These are phyloP conservation scores for Schoenoplectus triqueter DNA, from an alignment of 202 grass and related monocot species.

Conservation along the genomic window DNA sequence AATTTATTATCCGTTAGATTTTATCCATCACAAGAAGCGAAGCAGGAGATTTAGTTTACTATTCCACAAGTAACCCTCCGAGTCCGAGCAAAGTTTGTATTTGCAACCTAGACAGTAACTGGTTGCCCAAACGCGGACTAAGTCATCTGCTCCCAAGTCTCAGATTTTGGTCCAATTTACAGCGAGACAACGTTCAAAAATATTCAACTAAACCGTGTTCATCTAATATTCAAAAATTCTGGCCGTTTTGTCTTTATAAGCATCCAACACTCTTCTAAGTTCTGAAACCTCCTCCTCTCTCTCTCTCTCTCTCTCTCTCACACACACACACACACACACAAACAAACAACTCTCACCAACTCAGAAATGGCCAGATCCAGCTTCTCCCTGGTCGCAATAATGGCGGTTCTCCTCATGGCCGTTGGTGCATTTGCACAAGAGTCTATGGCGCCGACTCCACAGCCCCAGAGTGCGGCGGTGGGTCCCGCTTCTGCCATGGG, in stretches of 20 bases:
- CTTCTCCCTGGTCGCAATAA: conserved; percentile 41
- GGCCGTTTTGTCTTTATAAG: conserved; percentile 35
- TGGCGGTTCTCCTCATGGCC: conserved; percentile 31
- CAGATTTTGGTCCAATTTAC: neutral
- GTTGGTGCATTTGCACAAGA: conserved; percentile 48
- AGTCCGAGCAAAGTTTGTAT: conserved; percentile 6
- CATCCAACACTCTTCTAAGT: too few species aligned
- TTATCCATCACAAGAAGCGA: neutral
- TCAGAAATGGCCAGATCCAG: conserved; percentile 33
- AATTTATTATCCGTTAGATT: neutral
- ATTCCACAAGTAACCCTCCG: neutral
- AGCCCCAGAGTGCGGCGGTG: conserved; percentile 41
- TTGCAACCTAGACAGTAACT: conserved; percentile 26
- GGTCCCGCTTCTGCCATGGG: conserved; percentile 43
- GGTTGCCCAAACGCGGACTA: neutral
- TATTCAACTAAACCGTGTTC: neutral
- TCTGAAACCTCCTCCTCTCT: neutral
- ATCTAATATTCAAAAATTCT: neutral
- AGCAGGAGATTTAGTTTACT: neutral
- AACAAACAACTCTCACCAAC: neutral
- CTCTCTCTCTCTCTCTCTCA: neutral
- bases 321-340: neutral
- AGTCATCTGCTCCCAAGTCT: neutral
- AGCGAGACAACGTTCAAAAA: neutral
- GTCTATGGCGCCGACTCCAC: conserved; percentile 42